phyloP scores from a whole-genome alignment of 352 stramenopile species.

The Phytophthora fragariae region DNA sequence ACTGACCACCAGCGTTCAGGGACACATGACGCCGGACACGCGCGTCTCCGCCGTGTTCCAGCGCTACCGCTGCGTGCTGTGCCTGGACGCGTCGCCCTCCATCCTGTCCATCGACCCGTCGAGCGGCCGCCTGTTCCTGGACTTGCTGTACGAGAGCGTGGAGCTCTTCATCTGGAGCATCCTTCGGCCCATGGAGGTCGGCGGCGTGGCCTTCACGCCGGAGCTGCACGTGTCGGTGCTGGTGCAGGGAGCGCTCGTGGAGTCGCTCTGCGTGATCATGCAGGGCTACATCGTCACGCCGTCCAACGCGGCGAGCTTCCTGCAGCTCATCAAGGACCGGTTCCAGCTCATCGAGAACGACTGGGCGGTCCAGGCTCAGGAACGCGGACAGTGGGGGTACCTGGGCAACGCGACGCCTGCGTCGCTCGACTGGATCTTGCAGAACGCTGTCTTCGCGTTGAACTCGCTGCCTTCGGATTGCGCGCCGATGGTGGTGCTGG shows the following conservation, averaged over 20 bases:
- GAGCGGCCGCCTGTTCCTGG: constrained; percentile 78
- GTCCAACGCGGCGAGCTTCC: constrained; percentile 59
- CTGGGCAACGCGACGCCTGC: constrained; percentile 46
- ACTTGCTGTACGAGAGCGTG: constrained; percentile 82
- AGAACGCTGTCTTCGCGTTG: constrained; percentile 88
- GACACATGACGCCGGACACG: constrained; percentile 55
- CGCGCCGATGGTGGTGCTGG: constrained; percentile 82
- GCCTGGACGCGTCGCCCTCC: constrained; percentile 86
- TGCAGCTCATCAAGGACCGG: constrained; percentile 77
- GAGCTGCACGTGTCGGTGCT: constrained; percentile 86
- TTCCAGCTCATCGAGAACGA: constrained; percentile 87
- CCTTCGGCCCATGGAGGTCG: constrained; percentile 66
- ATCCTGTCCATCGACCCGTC: constrained; percentile 82
- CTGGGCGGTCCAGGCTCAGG: constrained; percentile 61
- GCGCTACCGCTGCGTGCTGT: constrained; percentile 85
- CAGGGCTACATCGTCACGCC: constrained; percentile 81
- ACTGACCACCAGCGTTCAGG: constrained; percentile 31
- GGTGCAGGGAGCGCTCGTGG: constrained; percentile 78
- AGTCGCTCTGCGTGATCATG: constrained; percentile 84
- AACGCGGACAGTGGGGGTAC: constrained; percentile 32
- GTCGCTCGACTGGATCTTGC: constrained; percentile 81
- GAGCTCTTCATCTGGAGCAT: constrained; percentile 83
- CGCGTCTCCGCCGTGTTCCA: constrained; percentile 71
- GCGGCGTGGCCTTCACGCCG: constrained; percentile 52
- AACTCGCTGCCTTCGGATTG: constrained; percentile 84